Percentiles rank a stretch among this genome's conserved stretches.
Evolutionary conservation across 192 early-diverging fungal genomes (phyloP).

Genomic region (Gigaspora rosea): DNA sequence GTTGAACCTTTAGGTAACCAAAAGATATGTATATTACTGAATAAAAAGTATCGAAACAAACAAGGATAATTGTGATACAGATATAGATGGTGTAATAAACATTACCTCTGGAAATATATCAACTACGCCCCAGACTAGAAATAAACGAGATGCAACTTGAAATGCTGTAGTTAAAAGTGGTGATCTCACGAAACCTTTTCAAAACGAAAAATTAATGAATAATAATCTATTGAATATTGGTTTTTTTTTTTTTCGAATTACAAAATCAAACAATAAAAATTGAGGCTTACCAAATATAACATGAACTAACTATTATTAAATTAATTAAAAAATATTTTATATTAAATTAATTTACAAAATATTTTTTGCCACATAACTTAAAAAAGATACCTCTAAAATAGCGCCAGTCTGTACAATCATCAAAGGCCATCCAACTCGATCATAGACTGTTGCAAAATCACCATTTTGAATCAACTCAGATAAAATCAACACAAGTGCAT

Average conservation of each 20-base stretch:
- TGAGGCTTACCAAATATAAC: conserved; percentile 32
- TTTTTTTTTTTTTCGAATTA: no score
- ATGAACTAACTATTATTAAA: conserved; percentile 42
- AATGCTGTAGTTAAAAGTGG: conserved; percentile 76
- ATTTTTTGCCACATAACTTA: conserved; percentile 21
- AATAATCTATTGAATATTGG: neutral
- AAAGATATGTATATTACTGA: neutral
- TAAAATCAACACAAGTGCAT: conserved; percentile 61
- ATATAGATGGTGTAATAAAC: neutral
- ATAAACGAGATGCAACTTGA: conserved; percentile 86
- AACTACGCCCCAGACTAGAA: conserved; percentile 82
- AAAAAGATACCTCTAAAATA: conserved; percentile 72
- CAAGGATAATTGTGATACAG: neutral
- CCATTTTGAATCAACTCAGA: conserved; percentile 53
- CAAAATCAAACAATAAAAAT: neutral
- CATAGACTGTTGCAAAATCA: conserved; percentile 64
- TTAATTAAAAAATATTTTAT: neutral
- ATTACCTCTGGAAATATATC: conserved; percentile 67
- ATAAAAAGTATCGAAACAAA: neutral
- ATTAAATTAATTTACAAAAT: neutral
- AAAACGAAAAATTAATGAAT: neutral
- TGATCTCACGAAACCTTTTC: conserved; percentile 76
- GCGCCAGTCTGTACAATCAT: conserved; percentile 82
- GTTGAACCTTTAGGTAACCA: conserved; percentile 50
- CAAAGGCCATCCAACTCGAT: conserved; percentile 60